Evolutionary conservation across 2,329 filamentous ascomycete species (phyloP).

Genomic region (Exophiala spinifera): DNA sequence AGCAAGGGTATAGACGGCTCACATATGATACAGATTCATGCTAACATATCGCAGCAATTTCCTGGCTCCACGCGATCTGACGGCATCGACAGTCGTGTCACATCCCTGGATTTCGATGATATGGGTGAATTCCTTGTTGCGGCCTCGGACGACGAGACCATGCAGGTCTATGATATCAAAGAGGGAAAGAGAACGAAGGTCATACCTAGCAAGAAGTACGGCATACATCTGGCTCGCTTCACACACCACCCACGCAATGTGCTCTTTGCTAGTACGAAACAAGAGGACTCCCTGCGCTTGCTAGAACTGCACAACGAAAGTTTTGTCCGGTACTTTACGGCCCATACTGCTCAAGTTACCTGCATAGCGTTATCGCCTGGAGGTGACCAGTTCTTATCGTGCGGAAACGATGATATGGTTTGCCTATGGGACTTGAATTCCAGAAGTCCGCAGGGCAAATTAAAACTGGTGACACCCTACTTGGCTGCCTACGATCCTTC

Average conservation of each 20-base stretch:
- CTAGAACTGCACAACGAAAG: constrained; percentile 87
- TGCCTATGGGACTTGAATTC: constrained; percentile 85
- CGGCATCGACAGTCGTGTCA: constrained; percentile 58
- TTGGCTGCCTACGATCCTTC: constrained; percentile 90
- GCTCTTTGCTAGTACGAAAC: constrained; percentile 92
- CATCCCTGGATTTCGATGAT: constrained; percentile 95
- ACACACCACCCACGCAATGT: constrained; percentile 89
- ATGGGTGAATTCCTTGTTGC: constrained; percentile 89
- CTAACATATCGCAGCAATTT: constrained; percentile 51
- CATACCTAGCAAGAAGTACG: constrained; percentile 93
- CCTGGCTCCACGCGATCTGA: constrained; percentile 36
- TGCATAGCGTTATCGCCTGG: constrained; percentile 79
- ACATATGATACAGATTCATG: neutral
- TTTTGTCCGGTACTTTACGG: constrained; percentile 93
- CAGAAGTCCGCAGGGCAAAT: constrained; percentile 72
- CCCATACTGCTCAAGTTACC: constrained; percentile 82
- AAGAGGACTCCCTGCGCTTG: constrained; percentile 84
- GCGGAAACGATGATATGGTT: constrained; percentile 85
- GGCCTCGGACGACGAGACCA: constrained; percentile 87
- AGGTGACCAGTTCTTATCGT: constrained; percentile 87
- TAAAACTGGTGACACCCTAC: constrained; percentile 76
- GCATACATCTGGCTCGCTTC: constrained; percentile 88
- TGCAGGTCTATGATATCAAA: constrained; percentile 91
- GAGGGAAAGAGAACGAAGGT: constrained; percentile 87
- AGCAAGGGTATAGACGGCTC: constrained; percentile 59